Conservation (phyloP, 345 rosid genomes). For the Microcos paniculata region DNA sequence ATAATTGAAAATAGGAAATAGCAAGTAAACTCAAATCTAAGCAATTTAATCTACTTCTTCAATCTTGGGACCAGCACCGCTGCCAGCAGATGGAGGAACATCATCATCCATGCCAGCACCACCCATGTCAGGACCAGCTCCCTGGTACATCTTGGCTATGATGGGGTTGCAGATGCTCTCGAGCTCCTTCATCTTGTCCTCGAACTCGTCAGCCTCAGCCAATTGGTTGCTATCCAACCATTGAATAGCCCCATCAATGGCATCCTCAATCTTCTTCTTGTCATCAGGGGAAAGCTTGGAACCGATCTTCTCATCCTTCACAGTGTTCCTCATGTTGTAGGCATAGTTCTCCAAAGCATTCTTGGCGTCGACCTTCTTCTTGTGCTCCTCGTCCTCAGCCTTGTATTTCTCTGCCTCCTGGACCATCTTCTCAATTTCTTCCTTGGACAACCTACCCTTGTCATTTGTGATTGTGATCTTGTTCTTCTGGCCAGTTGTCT, state of each 20-base stretch:
- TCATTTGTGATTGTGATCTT: constrained; percentile 66
- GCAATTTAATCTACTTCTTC: constrained; percentile 58
- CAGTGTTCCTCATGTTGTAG: constrained; percentile 61
- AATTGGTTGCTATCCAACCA: constrained; percentile 60
- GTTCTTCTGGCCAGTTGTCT: constrained; percentile 68
- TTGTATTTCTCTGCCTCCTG: constrained; percentile 68
- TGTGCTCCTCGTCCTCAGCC: constrained; percentile 58
- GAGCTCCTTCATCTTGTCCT: constrained; percentile 65
- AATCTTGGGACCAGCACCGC: constrained; percentile 65
- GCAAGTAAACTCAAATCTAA: background rate
- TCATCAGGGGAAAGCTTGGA: constrained; percentile 47
- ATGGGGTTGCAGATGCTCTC: constrained; percentile 60
- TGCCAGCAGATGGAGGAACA: constrained; percentile 30
- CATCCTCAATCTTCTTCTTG: constrained; percentile 67
- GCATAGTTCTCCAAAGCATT: constrained; percentile 47
- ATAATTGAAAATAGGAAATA: no score
- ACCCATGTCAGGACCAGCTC: constrained; percentile 34
- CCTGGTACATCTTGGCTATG: constrained; percentile 57
- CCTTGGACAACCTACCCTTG: constrained; percentile 58
- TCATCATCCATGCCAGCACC: constrained; percentile 36
- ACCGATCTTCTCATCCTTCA: constrained; percentile 54
- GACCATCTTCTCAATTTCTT: constrained; percentile 67
- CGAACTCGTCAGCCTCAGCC: constrained; percentile 59
- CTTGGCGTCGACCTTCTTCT: constrained; percentile 67
- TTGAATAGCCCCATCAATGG: constrained; percentile 46